Evolutionary conservation across 2,329 filamentous ascomycete species (phyloP), one percentile per base, ranked within the genome.

Genomic region (Fusarium sp.): DNA sequence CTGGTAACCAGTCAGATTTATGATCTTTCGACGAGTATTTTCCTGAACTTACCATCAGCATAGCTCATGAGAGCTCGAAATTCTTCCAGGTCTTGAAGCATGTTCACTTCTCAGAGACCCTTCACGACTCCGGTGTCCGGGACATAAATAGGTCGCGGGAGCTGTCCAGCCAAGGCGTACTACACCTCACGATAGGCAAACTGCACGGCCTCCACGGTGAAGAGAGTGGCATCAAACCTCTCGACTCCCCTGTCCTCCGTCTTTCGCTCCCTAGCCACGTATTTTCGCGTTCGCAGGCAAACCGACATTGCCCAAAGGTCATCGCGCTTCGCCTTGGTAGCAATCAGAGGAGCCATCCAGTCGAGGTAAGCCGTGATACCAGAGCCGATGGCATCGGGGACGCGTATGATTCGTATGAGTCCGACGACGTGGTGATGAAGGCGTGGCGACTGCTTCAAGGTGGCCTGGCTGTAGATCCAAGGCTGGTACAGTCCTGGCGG

Each of bases 101-200:
- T 17, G 44, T 7, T 45, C 17, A 22, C 39, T 41, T 45, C 31
- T 44, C 22, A 41, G 49, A 44, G 22, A 10, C 45, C 39, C 35
- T 49, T 62, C 36, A 64, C 58, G 24, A 61, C 54, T 55, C 75
- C 76, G 51, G 66, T 74, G 7, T 66, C 70, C 17, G 77, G 77
- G 20, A 59, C 75, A 49, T 78, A 73, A 49, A 81, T 77, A 3
- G 80, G 80, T 22, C 80, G 76, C 15, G 80, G 80, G 12, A 81
- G 71, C 61, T 81, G 80, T 35, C 79, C 79, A 26, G 68, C 73
- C 33, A 81, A 36, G 12, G 75, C 74, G 38, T 80, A 75, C 70
- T 71, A 79, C 17, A 78, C 75, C 62, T 82, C 77, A 18, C 60
- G 63, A 66, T 82, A 80, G 12, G 77, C 80, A 69, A 82, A 80